Conservation (phyloP, 257 asterid species). For the Lycium barbarum region DNA sequence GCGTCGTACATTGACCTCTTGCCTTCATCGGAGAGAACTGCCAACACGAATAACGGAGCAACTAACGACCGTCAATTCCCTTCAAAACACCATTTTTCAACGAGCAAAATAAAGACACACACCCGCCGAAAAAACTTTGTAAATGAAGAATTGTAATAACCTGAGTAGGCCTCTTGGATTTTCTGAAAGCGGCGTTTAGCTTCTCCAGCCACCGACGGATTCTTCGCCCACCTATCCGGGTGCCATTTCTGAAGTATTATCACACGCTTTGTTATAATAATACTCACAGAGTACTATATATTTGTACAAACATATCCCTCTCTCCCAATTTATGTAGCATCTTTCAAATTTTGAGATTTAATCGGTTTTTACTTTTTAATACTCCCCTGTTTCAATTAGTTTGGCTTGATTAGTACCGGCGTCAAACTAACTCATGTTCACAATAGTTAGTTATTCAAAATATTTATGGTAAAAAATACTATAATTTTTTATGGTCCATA, state of each 20-base stretch:
- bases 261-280: neutral
- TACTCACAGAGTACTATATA: neutral
- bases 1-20: slow-evolving; percentile 93
- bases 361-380: too few relatives aligned
- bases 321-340: too few relatives aligned
- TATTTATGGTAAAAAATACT: too few relatives aligned
- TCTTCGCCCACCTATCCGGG: slow-evolving; percentile 76
- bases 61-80: slow-evolving; percentile 27
- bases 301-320: too few relatives aligned
- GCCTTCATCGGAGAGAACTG: slow-evolving; percentile 82
- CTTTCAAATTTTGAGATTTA: too few relatives aligned
- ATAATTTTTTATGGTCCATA: too few relatives aligned
- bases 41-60: slow-evolving; percentile 33
- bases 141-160: slow-evolving; percentile 40
- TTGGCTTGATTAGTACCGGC: too few relatives aligned
- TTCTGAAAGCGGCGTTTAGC: slow-evolving; percentile 79
- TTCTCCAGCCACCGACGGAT: slow-evolving; percentile 73
- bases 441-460: too few relatives aligned
- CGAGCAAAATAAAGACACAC: neutral
- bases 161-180: slow-evolving; percentile 79
- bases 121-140: neutral
- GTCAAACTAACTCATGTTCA: too few relatives aligned
- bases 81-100: neutral
- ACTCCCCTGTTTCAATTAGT: too few relatives aligned
- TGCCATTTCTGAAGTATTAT: slow-evolving; percentile 63